phyloP scores from a whole-genome alignment of 371 early-diverging fungal species.

The Dipsacomyces acuminosporus region DNA sequence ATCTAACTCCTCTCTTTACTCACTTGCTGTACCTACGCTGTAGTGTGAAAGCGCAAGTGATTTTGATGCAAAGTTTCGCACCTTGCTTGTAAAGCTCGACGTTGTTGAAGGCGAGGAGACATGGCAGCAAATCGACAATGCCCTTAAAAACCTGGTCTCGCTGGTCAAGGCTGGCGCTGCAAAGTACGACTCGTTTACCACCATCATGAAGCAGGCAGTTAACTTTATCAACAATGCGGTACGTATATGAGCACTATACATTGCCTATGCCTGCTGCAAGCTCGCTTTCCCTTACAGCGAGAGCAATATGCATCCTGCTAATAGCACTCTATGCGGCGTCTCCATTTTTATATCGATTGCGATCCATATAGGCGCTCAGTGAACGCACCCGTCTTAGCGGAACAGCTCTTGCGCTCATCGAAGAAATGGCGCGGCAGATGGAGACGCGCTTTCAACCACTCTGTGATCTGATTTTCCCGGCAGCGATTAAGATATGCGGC shows the following conservation, averaged over 20 bases:
- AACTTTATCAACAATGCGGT: slow-evolving; percentile 26
- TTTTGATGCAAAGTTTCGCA: slow-evolving; percentile 44
- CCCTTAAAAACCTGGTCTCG: slow-evolving; percentile 29
- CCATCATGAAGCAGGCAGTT: slow-evolving; percentile 26
- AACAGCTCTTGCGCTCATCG: slow-evolving; percentile 32
- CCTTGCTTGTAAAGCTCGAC: slow-evolving; percentile 35
- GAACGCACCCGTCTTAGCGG: slow-evolving; percentile 47
- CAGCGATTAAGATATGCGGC: slow-evolving; percentile 42
- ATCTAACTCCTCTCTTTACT: no score
- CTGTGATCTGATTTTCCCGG: slow-evolving; percentile 25
- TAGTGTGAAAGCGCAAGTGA: slow-evolving; percentile 48
- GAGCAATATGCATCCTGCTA: no score
- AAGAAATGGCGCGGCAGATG: slow-evolving; percentile 37
- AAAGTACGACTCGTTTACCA: slow-evolving; percentile 34
- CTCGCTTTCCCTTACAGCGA: no score
- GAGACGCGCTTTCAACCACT: slow-evolving; percentile 39
- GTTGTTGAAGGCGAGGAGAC: slow-evolving; percentile 46
- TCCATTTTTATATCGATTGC: no score
- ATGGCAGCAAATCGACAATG: slow-evolving; percentile 41
- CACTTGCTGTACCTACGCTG: neutral
- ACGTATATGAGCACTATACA: slow-evolving; percentile 1
- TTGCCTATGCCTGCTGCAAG: no score
- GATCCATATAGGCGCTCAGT: slow-evolving; percentile 25
- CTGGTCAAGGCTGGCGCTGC: slow-evolving; percentile 43
- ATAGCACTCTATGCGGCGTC: no score